Conservation (phyloP, 805 yeast genomes). For the Candida arabinofermentans region DNA sequence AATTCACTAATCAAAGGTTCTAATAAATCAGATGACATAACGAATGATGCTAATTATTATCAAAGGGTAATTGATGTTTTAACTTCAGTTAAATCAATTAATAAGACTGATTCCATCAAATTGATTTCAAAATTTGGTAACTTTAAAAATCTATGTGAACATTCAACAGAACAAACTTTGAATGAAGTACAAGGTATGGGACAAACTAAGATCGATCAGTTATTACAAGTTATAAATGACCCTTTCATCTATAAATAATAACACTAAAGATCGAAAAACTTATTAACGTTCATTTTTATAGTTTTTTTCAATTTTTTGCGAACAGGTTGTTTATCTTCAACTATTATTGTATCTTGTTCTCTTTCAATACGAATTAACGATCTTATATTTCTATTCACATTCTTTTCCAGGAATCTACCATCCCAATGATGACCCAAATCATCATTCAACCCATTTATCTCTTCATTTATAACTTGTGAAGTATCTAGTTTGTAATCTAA, state of each 20-base stretch:
- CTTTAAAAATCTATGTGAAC: constrained; percentile 37
- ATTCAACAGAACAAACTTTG: constrained; percentile 26
- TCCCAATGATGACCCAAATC: constrained; percentile 8
- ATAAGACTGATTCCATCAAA: constrained; percentile 52
- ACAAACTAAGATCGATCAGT: constrained; percentile 37
- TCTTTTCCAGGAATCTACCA: constrained; percentile 2
- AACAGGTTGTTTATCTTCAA: neutral
- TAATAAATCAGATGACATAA: constrained; percentile 27
- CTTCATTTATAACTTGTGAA: neutral
- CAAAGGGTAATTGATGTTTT: constrained; percentile 41
- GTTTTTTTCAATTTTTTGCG: constrained; percentile 9
- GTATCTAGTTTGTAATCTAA: constrained; percentile 1
- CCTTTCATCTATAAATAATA: constrained; percentile 45
- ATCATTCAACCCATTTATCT: neutral
- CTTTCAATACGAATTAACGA: constrained; percentile 3
- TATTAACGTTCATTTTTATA: constrained; percentile 8
- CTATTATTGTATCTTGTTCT: neutral
- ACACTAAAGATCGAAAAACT: constrained; percentile 18
- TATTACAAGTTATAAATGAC: constrained; percentile 40
- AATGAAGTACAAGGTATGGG: constrained; percentile 47
- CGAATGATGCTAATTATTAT: constrained; percentile 35
- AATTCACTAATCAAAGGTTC: constrained; percentile 38
- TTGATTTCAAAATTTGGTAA: constrained; percentile 46
- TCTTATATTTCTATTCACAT: neutral
- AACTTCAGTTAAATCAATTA: constrained; percentile 43